Evolutionary conservation across 306 rosid genomes (phyloP).

Genomic region (Prunus mira): DNA sequence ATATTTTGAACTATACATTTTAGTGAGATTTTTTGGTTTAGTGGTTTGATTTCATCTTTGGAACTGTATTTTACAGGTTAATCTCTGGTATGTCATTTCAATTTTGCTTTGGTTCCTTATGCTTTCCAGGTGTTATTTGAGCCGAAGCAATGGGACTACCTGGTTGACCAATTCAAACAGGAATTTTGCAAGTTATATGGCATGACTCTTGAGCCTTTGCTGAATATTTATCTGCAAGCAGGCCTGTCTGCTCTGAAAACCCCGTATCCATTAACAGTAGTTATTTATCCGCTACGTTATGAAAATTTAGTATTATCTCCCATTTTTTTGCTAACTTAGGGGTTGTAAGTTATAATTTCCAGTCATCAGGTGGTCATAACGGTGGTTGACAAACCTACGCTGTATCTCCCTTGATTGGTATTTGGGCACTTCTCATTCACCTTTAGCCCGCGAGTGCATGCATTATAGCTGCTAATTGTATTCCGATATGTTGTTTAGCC

Average conservation of each 20-base stretch:
- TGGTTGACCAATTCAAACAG: constrained; percentile 83
- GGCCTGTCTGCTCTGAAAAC: constrained; percentile 95
- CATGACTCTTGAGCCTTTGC: constrained; percentile 92
- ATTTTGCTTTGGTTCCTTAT: constrained; percentile 11
- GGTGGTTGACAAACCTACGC: background rate
- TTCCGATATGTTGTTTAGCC: constrained; percentile 34
- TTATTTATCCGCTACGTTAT: background rate
- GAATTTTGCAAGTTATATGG: constrained; percentile 98
- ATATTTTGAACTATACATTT: background rate
- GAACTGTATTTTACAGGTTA: constrained; percentile 13
- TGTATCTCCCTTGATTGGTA: constrained; percentile 8
- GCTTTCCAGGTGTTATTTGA: constrained; percentile 80
- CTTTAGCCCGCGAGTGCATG: constrained; percentile 5
- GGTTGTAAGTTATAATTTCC: background rate
- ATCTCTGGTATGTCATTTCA: constrained; percentile 10
- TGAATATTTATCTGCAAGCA: constrained; percentile 90
- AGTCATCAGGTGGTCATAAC: background rate
- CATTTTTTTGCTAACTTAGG: background rate
- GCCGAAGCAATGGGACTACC: constrained; percentile 85
- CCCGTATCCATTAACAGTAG: constrained; percentile 64
- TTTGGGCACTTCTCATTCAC: constrained; percentile 16
- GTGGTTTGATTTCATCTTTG: background rate
- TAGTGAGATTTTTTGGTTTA: background rate
- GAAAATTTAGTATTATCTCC: background rate
- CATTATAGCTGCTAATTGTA: constrained; percentile 5